Percentiles rank a stretch among this genome's conserved stretches.
These are phyloP conservation scores for Neopestalotiopsis rosae DNA, from an alignment of 2,329 filamentous ascomycete species.

Conservation along the genomic window DNA sequence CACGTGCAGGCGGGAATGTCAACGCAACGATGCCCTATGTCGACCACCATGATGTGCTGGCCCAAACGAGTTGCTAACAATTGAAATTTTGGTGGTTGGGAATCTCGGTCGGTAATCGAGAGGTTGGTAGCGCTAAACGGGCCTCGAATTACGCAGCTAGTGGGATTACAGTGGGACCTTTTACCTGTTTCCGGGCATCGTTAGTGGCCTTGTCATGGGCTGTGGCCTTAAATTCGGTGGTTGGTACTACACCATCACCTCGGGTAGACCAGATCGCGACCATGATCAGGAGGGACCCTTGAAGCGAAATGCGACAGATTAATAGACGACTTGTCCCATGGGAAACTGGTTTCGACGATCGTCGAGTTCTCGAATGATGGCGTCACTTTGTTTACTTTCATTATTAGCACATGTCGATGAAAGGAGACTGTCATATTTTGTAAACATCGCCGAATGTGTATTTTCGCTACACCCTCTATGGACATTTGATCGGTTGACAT, in stretches of 20 bases:
- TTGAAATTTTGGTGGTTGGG: conserved; percentile 14
- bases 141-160: conserved; percentile 4
- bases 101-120: background rate
- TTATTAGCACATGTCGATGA: no score
- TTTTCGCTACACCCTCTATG: no score
- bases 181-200: background rate
- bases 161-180: background rate
- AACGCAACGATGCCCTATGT: background rate
- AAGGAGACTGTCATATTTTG: no score
- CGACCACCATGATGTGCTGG: conserved; percentile 14
- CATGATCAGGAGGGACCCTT: background rate
- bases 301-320: conserved; percentile 11
- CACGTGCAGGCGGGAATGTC: background rate
- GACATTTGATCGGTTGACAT: no score
- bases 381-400: no score
- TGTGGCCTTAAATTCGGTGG: background rate
- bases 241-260: background rate
- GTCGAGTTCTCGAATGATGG: background rate
- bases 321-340: background rate
- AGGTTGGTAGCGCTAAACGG: conserved; percentile 11
- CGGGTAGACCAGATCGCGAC: background rate
- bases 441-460: no score
- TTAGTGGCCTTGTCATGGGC: background rate
- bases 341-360: conserved; percentile 5
- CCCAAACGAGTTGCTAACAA: background rate